Evolutionary conservation across 192 early-diverging fungal species (phyloP), one percentile per base, ranked within the genome.

Genomic region (Entrophospora sp.): DNA sequence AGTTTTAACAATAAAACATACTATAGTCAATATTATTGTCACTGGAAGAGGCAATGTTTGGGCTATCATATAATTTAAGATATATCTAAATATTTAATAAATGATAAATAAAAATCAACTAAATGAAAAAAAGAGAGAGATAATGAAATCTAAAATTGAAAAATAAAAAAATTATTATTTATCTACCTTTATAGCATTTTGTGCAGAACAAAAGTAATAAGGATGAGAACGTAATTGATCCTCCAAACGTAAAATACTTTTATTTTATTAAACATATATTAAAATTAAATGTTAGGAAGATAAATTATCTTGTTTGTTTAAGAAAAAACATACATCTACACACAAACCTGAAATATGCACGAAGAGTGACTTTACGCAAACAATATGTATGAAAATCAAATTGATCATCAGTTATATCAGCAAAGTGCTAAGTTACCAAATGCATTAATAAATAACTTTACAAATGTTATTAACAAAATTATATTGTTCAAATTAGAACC

Each of bases 381-480:
- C 84, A 90, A 74, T 97, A 98, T 20, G 80, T 79, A 73, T 98
- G 96, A 81, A 97, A 98, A 74, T 98, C 96, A 59, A 94, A 92
- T 75, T 96, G 91, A 62, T 95, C 93, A 55, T 92, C 92, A 37
- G 86, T 85, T 69, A 89, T 90, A 55, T 93, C 91, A 37, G 64
- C 68, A 70, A 96, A 98, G 72, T 85, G 81, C 75, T 77, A 63
- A 20, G 28, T 37, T 43, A n/a, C n/a, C n/a, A n/a, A n/a, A n/a
- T n/a, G n/a, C n/a, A n/a, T n/a, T n/a, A n/a, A n/a, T n/a, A n/a
- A n/a, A n/a, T n/a, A n/a, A n/a, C n/a, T n/a, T n/a, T n/a, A n/a
- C n/a, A n/a, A n/a, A n/a, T n/a, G n/a, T n/a, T n/a, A n/a, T n/a
- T n/a, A n/a, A n/a, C n/a, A n/a, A n/a, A n/a, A n/a, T n/a, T n/a